phyloP scores from a whole-genome alignment of 1,139 yeast genomes.

The Citeromyces hawaiiensis region DNA sequence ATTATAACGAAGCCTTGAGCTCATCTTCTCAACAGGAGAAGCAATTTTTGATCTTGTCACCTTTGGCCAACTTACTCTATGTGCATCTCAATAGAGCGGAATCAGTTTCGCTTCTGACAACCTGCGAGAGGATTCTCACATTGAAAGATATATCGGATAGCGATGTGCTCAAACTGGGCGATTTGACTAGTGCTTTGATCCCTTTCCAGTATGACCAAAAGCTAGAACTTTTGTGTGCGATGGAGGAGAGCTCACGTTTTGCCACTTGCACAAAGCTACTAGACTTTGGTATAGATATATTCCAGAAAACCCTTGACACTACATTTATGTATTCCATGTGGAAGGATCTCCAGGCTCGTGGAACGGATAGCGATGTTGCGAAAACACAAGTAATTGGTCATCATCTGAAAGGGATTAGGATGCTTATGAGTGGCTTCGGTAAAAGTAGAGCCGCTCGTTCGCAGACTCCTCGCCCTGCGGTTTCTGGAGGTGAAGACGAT shows the following conservation, averaged over 20 bases:
- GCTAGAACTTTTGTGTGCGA: constrained; percentile 23
- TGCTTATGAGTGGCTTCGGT: constrained; percentile 37
- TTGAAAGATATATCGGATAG: constrained; percentile 4
- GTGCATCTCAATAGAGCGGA: constrained; percentile 14
- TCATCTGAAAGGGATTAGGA: constrained; percentile 43
- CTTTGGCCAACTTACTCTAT: constrained; percentile 47
- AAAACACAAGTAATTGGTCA: constrained; percentile 33
- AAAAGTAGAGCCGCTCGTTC: constrained; percentile 5
- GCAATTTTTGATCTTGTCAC: constrained; percentile 39
- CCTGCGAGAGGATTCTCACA: not conserved
- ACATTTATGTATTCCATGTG: constrained; percentile 33
- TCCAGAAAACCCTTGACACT: constrained; percentile 24
- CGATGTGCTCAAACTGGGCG: constrained; percentile 19
- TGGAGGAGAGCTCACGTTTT: constrained; percentile 18
- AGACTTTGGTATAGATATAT: constrained; percentile 16
- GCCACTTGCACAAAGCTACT: constrained; percentile 20
- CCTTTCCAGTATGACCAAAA: constrained; percentile 44
- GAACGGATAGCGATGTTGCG: constrained; percentile 10
- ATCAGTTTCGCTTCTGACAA: constrained; percentile 10
- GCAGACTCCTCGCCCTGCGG: not conserved
- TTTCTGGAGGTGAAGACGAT: constrained; percentile 18
- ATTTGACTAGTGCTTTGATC: constrained; percentile 41
- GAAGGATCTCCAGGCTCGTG: constrained; percentile 30
- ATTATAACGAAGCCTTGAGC: constrained; percentile 16
- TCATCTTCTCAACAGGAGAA: constrained; percentile 9